Base-by-base conservation (phyloP, 2,329 filamentous ascomycete genomes). In the Hypoxylon sp. region DNA sequence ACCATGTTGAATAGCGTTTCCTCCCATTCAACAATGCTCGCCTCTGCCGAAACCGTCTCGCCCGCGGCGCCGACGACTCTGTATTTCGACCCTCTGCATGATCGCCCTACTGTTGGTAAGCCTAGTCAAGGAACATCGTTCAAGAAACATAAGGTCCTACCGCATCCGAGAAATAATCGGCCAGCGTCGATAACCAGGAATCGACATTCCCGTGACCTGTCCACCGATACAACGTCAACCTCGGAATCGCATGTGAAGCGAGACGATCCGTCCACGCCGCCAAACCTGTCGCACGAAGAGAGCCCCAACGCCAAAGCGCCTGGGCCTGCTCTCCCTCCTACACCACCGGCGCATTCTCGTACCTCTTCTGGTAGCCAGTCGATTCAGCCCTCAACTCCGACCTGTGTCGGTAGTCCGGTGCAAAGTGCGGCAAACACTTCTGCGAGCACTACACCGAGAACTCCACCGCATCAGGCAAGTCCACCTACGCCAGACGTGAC, bases 401-500 rank as follows among this genome's bases (percentile, higher is more conserved):
- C 78, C 12, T 75, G 76, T 44, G 74, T 77, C 38, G 78, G 79
- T 55, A 79, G 74, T 62, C 75, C 77, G 32, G 72, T 78, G 59
- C 77, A 76, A 58, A 82, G 79, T 69, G 73, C 77, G 51, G 76
- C 80, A 55, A 77, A 78, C 65, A 75, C 77, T 44, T 75, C 78
- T 55, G 73, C 74, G 50, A 79, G 77, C 57, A 71, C 81, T 8
- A 66, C 64, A 44, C 84, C 84, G n/a, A 80, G 81, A 57, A 92
- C 89, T 4, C 89, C 89, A 51, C 84, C 87, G 26, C 86, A 87
- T 68, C 87, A 89, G 68, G 84, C 85, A 72, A 91, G 88, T 71
- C 89, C 89, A 14, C 91, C 90, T 30, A 93, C 91, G 2, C 91
- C 91, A 32, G 91, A 93, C 77, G 85, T 91, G 46, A 93, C 91